Evolutionary conservation across 345 rosid species (phyloP), one percentile per base, ranked within the genome.

Genomic region (Populus euphratica): DNA sequence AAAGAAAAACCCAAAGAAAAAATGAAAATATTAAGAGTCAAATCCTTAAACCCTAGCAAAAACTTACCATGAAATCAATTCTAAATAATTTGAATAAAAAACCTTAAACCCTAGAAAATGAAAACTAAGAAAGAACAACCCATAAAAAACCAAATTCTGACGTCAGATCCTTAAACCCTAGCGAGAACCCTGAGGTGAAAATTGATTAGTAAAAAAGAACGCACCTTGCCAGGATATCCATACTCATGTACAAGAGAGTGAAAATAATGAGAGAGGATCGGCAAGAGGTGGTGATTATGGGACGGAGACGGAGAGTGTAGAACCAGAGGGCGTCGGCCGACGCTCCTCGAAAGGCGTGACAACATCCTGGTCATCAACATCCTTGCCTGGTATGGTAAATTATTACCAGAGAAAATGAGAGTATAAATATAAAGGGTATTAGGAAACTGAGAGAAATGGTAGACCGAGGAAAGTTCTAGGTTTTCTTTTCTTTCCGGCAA

Each of bases 291-390:
- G 47, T 75, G 84, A 72, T 84, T 85, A 83, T 35, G 79, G 56
- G 87, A 73, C 11, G 77, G 59, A 21, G 72, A 75, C 11, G 77
- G 59, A 21, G 72, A 75, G 61, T 39, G 76, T 63, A 83, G 79
- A 65, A 90, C 82, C 76, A 79, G 74, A 74, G 89, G 78, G 86
- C 89, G 84, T 76, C 83, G 77, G 62, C 85, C 73, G 6, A 84
- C 81, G 83, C 86, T 78, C 80, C 90, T 82, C 21, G 94, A 85
- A 70, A 82, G 80, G 82, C 91, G 89, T 5, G 90, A 87, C 62
- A 92, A 76, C 72, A 85, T 85, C 86, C 86, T 86, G 25, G 87
- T 81, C 23, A 87, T 78, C 86, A 87, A 77, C 93, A 91, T 90
- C 17, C 17, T 47, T 13, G 52, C 76, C 56, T 33, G 62, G 33